phyloP scores from a whole-genome alignment of 164 flowering plant species.

The Cinnamomum chago region DNA sequence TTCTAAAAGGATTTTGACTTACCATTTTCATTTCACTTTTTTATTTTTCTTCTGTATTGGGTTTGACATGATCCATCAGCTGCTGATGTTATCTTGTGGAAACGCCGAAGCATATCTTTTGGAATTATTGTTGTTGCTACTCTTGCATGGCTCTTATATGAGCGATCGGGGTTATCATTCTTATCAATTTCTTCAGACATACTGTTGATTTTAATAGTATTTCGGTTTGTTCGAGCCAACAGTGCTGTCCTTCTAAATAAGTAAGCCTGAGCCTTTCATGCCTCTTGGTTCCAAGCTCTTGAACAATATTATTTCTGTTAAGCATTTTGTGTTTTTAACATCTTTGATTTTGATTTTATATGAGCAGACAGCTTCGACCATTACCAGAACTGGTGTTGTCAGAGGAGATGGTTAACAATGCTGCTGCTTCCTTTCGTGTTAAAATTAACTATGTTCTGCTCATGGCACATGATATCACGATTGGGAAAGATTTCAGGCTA shows the following conservation, averaged over 20 bases:
- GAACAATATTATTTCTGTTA: neutral
- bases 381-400: constrained; percentile 79
- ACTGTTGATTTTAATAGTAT: constrained; percentile 59
- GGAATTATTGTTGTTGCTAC: constrained; percentile 75
- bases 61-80: constrained; percentile 31
- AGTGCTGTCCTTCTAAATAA: constrained; percentile 52
- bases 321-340: neutral
- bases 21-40: neutral
- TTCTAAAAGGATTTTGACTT: neutral
- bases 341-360: neutral
- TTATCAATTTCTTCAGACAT: constrained; percentile 76
- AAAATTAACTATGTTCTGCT: constrained; percentile 72
- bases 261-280: constrained; percentile 34
- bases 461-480: constrained; percentile 93
- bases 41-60: neutral
- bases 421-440: constrained; percentile 87
- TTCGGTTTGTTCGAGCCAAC: constrained; percentile 70
- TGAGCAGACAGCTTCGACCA: constrained; percentile 54
- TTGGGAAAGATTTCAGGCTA: constrained; percentile 83
- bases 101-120: constrained; percentile 46
- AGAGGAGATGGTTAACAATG: constrained; percentile 89
- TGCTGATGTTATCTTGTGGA: constrained; percentile 90
- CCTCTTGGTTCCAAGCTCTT: neutral
- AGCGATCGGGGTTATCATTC: constrained; percentile 72
- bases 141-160: constrained; percentile 74